Conservation (phyloP, 2,329 filamentous ascomycete species). For the Cladosporium austrohemisphaericum region DNA sequence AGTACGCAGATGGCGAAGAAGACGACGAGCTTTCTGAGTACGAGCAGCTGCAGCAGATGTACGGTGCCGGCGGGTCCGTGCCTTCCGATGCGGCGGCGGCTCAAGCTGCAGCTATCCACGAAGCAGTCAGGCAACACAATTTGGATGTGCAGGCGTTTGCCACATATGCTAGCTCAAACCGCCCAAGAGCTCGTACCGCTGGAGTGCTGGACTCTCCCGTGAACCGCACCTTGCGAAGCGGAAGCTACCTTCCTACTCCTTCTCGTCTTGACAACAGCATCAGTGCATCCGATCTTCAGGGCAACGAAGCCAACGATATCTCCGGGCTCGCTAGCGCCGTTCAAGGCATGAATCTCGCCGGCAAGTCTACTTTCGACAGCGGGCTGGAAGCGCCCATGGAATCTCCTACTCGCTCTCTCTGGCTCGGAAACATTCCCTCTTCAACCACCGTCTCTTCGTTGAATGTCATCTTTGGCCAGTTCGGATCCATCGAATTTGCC, state of each 20-base stretch:
- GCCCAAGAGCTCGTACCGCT: constrained; percentile 85
- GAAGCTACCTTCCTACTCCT: constrained; percentile 69
- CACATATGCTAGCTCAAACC: constrained; percentile 72
- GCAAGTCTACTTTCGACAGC: constrained; percentile 59
- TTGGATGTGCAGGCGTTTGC: constrained; percentile 89
- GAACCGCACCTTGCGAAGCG: constrained; percentile 58
- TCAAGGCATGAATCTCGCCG: constrained; percentile 71
- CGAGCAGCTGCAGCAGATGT: constrained; percentile 51
- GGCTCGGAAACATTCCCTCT: constrained; percentile 95
- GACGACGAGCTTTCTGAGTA: constrained; percentile 52
- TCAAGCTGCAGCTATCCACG: constrained; percentile 56
- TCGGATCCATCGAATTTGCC: constrained; percentile 84
- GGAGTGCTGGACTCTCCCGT: constrained; percentile 80
- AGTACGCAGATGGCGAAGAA: constrained; percentile 88
- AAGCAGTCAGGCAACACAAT: constrained; percentile 84
- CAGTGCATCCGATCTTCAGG: constrained; percentile 68
- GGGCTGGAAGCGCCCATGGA: constrained; percentile 78
- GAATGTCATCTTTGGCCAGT: constrained; percentile 91
- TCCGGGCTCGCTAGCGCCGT: constrained; percentile 78
- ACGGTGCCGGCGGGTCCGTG: constrained; percentile 58
- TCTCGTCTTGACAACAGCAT: constrained; percentile 73
- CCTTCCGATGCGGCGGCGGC: constrained; percentile 57
- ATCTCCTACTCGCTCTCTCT: constrained; percentile 86
- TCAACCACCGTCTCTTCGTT: constrained; percentile 95
- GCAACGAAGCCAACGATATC: constrained; percentile 72